Percentiles rank a stretch among this genome's conserved stretches.
Evolutionary conservation across 345 rosid species (phyloP).

Genomic region (Cardiospermum halicacabum): DNA sequence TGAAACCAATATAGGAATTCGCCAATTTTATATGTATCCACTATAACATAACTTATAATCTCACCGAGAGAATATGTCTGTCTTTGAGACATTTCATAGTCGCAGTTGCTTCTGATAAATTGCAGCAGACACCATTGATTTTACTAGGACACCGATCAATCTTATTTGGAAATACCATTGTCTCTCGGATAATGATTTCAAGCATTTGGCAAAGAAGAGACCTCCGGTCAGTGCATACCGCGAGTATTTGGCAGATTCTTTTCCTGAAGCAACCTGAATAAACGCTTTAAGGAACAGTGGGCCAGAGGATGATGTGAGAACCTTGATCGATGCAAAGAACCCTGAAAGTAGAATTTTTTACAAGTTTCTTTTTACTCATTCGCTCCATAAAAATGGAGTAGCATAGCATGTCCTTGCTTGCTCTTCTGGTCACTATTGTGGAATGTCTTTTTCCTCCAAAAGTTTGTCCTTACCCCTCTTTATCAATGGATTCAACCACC

Average conservation of each 20-base stretch:
- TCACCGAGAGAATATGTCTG: conserved; percentile 35
- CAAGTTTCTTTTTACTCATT: conserved; percentile 26
- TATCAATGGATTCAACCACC: conserved; percentile 60
- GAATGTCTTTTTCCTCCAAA: conserved; percentile 41
- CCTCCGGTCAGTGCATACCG: conserved; percentile 32
- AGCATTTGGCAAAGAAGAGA: conserved; percentile 36
- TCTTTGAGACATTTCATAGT: conserved; percentile 31
- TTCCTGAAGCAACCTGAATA: conserved; percentile 33
- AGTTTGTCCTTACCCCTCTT: conserved; percentile 37
- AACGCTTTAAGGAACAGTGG: conserved; percentile 49
- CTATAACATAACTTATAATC: conserved; percentile 37
- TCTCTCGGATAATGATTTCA: conserved; percentile 49
- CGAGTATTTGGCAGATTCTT: conserved; percentile 24
- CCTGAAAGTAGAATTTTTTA: conserved; percentile 37
- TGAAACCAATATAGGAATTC: conserved; percentile 50
- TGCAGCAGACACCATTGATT: conserved; percentile 43
- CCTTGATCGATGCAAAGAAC: conserved; percentile 40
- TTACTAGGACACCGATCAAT: conserved; percentile 35
- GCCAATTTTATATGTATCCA: conserved; percentile 44
- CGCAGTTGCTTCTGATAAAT: conserved; percentile 43
- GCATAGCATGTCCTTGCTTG: conserved; percentile 40
- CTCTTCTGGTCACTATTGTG: conserved; percentile 29
- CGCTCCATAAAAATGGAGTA: conserved; percentile 27
- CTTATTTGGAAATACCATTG: conserved; percentile 41
- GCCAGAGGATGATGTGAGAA: conserved; percentile 32